phyloP scores from a whole-genome alignment of 345 rosid species.

The Triadica sebifera region DNA sequence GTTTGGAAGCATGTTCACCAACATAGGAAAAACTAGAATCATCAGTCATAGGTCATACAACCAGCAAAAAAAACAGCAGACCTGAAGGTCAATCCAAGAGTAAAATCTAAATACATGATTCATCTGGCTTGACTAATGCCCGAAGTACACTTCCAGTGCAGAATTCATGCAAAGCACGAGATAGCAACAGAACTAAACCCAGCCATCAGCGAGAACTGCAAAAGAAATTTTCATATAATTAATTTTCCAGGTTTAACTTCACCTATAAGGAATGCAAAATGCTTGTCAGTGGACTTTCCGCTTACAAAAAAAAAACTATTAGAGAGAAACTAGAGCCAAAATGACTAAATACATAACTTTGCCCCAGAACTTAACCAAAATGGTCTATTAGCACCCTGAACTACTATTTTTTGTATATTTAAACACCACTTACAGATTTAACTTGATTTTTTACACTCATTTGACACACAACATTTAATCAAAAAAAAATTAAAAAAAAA shows the following conservation, averaged over 20 bases:
- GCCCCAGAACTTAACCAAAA: background rate
- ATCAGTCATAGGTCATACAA: background rate
- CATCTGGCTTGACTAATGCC: background rate
- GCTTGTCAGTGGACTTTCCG: too few species aligned
- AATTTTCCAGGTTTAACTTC: background rate
- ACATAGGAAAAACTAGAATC: background rate
- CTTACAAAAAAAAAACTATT: background rate
- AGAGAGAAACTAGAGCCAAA: background rate
- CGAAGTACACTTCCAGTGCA: conserved; percentile 2
- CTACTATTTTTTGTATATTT: too few species aligned
- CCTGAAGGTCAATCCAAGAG: background rate
- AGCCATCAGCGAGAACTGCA: conserved; percentile 33
- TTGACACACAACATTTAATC: too few species aligned
- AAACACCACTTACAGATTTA: too few species aligned
- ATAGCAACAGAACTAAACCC: background rate
- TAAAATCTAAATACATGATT: background rate
- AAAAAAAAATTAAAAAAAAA: too few species aligned
- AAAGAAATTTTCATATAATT: background rate
- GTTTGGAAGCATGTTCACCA: background rate
- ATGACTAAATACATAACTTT: background rate
- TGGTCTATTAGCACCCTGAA: background rate
- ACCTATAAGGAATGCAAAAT: background rate
- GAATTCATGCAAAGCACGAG: background rate
- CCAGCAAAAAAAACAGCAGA: too few species aligned
- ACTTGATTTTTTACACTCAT: too few species aligned